Conservation (phyloP, 192 early-diverging fungal genomes). For the Podila clonocystis region DNA sequence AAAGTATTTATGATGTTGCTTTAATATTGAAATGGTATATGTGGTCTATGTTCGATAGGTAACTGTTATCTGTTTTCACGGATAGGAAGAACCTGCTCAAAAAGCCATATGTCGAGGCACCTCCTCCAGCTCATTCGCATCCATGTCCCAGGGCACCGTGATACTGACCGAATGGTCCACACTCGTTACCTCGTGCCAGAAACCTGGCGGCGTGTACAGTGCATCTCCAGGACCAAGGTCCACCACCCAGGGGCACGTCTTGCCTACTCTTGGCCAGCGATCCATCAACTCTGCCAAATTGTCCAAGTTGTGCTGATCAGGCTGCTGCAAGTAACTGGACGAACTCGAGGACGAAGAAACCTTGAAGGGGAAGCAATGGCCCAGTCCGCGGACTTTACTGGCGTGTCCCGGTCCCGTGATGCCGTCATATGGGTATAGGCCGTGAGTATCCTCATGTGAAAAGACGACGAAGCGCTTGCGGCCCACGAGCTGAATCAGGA, state of each 20-base stretch:
- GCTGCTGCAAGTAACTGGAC: neutral
- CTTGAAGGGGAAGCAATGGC: slow-evolving; percentile 32
- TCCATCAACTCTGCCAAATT: slow-evolving; percentile 27
- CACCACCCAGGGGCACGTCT: slow-evolving; percentile 50
- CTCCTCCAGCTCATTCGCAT: slow-evolving; percentile 43
- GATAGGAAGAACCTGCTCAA: slow-evolving; percentile 4
- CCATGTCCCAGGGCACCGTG: slow-evolving; percentile 66
- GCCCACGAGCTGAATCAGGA: slow-evolving; percentile 58
- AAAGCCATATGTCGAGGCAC: slow-evolving; percentile 60
- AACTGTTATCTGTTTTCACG: no score
- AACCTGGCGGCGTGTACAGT: slow-evolving; percentile 65
- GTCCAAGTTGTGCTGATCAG: neutral
- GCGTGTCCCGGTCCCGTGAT: slow-evolving; percentile 57
- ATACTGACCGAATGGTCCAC: slow-evolving; percentile 54
- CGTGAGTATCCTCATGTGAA: slow-evolving; percentile 53
- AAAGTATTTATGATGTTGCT: no score
- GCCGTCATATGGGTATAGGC: slow-evolving; percentile 55
- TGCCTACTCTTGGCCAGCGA: slow-evolving; percentile 52
- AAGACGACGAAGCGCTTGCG: slow-evolving; percentile 59
- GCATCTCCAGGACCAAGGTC: slow-evolving; percentile 60
- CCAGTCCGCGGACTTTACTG: slow-evolving; percentile 52
- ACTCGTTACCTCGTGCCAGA: slow-evolving; percentile 65
- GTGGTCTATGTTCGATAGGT: no score
- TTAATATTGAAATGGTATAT: no score
- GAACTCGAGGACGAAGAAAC: no score